Percentiles rank a stretch among this genome's conserved stretches.
Evolutionary conservation across 257 asterid genomes (phyloP).

Genomic region (Gardenia jasminoides): DNA sequence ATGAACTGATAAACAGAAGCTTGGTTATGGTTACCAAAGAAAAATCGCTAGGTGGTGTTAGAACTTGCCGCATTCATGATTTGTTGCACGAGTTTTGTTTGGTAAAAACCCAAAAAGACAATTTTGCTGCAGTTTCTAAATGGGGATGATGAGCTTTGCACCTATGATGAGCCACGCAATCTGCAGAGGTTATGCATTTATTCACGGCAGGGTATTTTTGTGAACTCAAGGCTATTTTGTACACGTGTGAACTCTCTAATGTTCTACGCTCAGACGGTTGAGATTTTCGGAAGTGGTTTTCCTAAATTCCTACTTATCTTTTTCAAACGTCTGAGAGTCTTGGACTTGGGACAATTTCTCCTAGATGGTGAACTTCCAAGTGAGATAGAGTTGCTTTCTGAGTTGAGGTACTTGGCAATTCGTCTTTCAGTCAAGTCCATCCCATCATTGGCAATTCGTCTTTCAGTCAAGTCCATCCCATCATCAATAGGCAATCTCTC

Average conservation of each 20-base stretch:
- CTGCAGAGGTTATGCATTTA: not conserved
- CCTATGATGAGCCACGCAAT: not conserved
- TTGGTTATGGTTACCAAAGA: not conserved
- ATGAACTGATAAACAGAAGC: not conserved
- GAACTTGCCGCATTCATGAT: too few relatives aligned
- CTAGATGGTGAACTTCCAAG: not conserved
- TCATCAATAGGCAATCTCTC: not conserved
- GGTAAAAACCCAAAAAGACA: not conserved
- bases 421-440: too few relatives aligned
- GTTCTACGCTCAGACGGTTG: too few relatives aligned
- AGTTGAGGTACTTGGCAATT: slow-evolving; percentile 10
- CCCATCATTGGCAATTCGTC: not conserved
- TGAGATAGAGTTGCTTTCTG: not conserved
- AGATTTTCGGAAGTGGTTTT: not conserved
- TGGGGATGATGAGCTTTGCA: not conserved
- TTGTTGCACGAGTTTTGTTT: not conserved
- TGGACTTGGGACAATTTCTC: not conserved
- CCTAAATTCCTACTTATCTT: too few relatives aligned
- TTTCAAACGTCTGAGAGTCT: slow-evolving; percentile 1
- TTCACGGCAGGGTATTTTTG: too few relatives aligned
- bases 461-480: not conserved
- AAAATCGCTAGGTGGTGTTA: not conserved
- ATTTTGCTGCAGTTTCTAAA: not conserved
- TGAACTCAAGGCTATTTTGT: too few relatives aligned
- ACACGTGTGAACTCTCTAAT: too few relatives aligned